Percentiles rank a stretch among this genome's conserved stretches.
These are phyloP conservation scores for Vitis rupestris DNA, from an alignment of 164 flowering plant genomes.

Conservation along the genomic window DNA sequence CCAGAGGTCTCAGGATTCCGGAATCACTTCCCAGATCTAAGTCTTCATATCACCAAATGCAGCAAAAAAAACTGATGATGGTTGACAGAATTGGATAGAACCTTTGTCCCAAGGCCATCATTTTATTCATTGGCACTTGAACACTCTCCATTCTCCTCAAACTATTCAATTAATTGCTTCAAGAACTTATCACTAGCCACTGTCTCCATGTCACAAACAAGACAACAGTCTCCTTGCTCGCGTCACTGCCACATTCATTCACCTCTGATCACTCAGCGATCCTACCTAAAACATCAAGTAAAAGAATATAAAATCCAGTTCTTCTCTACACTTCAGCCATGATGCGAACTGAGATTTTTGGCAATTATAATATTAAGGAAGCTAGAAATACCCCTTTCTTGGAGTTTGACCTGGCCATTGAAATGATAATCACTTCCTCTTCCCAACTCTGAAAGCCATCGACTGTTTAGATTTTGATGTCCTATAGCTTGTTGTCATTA, in stretches of 20 bases:
- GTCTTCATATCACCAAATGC: background rate
- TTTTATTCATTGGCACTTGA: conserved; percentile 48
- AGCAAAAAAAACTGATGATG: background rate
- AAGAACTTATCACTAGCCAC: conserved; percentile 78
- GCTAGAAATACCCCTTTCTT: conserved; percentile 67
- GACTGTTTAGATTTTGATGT: conserved; percentile 89
- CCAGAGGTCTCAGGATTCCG: background rate
- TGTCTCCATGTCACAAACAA: conserved; percentile 93
- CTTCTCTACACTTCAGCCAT: background rate
- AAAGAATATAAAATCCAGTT: background rate
- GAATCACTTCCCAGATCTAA: background rate
- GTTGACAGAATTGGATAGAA: background rate
- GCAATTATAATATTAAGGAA: background rate
- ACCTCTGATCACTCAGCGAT: conserved; percentile 78
- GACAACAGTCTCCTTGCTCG: conserved; percentile 96
- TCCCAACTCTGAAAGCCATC: conserved; percentile 99
- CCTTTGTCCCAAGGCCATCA: background rate
- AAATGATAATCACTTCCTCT: conserved; percentile 93
- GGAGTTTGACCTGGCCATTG: conserved; percentile 96
- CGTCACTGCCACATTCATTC: conserved; percentile 99
- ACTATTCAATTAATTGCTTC: conserved; percentile 83
- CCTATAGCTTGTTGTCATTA: conserved; percentile 70
- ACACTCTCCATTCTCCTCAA: conserved; percentile 96
- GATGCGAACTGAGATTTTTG: background rate
- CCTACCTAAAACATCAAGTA: conserved; percentile 63